Conservation (phyloP, 768 basidiomycete genomes). For the Pleurotus tuoliensis region DNA sequence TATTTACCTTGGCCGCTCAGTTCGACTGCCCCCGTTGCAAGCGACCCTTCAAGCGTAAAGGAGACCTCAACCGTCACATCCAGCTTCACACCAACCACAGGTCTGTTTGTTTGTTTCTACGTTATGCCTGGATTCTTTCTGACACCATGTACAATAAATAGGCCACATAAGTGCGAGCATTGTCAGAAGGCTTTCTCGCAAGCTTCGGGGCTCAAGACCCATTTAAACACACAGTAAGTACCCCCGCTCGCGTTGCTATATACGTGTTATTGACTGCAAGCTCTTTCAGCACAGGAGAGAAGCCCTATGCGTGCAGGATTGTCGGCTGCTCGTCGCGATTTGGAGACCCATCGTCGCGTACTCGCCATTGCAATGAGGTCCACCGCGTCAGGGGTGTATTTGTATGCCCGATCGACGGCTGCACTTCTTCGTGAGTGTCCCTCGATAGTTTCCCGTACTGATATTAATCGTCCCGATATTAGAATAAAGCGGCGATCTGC, state of each 20-base stretch:
- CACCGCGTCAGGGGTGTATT: slow-evolving; percentile 42
- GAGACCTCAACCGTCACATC: slow-evolving; percentile 59
- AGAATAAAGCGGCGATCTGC: slow-evolving; percentile 66
- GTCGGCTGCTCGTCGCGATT: slow-evolving; percentile 46
- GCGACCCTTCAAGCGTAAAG: slow-evolving; percentile 51
- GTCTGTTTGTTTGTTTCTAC: slow-evolving; percentile 31
- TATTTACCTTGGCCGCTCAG: slow-evolving; percentile 16
- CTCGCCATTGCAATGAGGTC: slow-evolving; percentile 61
- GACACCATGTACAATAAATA: slow-evolving; percentile 18
- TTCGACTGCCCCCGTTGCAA: slow-evolving; percentile 40
- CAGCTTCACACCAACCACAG: slow-evolving; percentile 44
- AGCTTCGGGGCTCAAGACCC: slow-evolving; percentile 56
- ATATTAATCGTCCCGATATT: slow-evolving; percentile 7
- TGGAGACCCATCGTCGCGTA: slow-evolving; percentile 66
- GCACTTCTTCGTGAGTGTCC: slow-evolving; percentile 42
- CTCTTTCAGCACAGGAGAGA: slow-evolving; percentile 39
- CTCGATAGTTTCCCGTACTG: not conserved
- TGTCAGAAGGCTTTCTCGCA: slow-evolving; percentile 62
- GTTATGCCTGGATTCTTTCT: not conserved
- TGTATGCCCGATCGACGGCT: slow-evolving; percentile 40
- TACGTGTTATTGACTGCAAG: not conserved
- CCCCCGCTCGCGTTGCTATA: not conserved
- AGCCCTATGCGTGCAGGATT: slow-evolving; percentile 50
- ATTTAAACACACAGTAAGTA: slow-evolving; percentile 63
- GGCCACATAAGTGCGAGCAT: slow-evolving; percentile 45